Conservation (phyloP, 1,284 basidiomycete species). For the Ustilago bromivora region DNA sequence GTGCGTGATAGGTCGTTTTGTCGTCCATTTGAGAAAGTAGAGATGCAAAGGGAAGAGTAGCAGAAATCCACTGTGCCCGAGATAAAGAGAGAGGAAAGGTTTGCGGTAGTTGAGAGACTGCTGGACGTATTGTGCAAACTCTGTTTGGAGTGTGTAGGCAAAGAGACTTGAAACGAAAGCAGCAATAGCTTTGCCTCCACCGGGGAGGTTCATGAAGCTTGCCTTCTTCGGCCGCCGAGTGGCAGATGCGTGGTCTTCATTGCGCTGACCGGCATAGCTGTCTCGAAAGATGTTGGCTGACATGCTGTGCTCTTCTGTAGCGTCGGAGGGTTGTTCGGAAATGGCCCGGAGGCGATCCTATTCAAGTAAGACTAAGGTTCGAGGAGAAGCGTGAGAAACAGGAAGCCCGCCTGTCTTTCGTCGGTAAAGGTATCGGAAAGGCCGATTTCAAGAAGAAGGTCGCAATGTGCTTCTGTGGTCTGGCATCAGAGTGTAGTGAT, state of each 20-base stretch:
- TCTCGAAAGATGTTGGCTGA: slow-evolving; percentile 51
- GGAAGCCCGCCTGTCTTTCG: background rate
- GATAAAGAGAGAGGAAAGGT: slow-evolving; percentile 63
- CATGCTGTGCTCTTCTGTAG: slow-evolving; percentile 19
- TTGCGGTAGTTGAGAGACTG: slow-evolving; percentile 63
- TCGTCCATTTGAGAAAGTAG: slow-evolving; percentile 47
- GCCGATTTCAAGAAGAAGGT: background rate
- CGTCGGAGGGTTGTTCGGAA: background rate
- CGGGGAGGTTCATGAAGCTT: slow-evolving; percentile 36
- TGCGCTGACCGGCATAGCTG: slow-evolving; percentile 22
- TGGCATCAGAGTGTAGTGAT: background rate
- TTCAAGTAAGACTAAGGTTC: background rate
- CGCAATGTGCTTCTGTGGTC: background rate
- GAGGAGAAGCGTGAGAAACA: background rate
- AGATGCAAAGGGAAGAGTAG: slow-evolving; percentile 65
- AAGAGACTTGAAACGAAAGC: slow-evolving; percentile 61
- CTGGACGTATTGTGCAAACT: slow-evolving; percentile 68
- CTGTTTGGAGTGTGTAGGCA: slow-evolving; percentile 67
- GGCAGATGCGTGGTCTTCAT: background rate
- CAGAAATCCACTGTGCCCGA: slow-evolving; percentile 65
- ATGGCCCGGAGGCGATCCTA: slow-evolving; percentile 2
- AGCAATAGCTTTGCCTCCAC: slow-evolving; percentile 52
- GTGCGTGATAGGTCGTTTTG: slow-evolving; percentile 46
- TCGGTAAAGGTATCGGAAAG: background rate
- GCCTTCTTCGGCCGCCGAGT: slow-evolving; percentile 14